These are phyloP conservation scores for Andrographis paniculata DNA, from an alignment of 305 asterid species.

Conservation along the genomic window DNA sequence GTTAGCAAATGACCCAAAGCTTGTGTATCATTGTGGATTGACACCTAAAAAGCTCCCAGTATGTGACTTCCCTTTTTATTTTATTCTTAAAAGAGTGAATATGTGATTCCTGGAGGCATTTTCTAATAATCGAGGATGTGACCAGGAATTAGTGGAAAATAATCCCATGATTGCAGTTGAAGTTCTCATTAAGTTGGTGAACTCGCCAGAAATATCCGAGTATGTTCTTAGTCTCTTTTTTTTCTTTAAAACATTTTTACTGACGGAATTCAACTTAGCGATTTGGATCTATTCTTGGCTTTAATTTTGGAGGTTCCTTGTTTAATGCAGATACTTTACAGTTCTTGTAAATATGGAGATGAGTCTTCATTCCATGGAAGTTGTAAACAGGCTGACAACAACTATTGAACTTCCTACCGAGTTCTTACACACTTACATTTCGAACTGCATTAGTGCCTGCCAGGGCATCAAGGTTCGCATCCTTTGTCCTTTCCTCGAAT, in stretches of 20 bases:
- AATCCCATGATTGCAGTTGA: constrained; percentile 95
- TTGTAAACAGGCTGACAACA: constrained; percentile 91
- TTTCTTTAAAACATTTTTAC: constrained; percentile 10
- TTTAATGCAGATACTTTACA: constrained; percentile 61
- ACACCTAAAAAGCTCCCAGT: constrained; percentile 92
- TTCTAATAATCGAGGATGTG: constrained; percentile 17
- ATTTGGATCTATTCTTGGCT: constrained; percentile 19
- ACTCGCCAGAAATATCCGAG: constrained; percentile 95
- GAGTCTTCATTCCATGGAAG: constrained; percentile 99
- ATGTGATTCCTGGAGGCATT: constrained; percentile 8
- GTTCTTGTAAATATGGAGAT: constrained; percentile 98
- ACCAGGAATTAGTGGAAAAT: constrained; percentile 92
- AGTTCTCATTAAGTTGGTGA: constrained; percentile 78
- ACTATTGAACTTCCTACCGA: constrained; percentile 93
- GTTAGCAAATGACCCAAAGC: constrained; percentile 79
- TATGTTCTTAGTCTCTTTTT: constrained; percentile 21
- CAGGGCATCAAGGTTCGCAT: constrained; percentile 76
- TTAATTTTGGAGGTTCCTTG: constrained; percentile 16
- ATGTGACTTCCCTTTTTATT: constrained; percentile 27
- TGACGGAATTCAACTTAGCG: not conserved
- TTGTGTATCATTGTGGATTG: constrained; percentile 95
- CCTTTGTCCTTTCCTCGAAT: too few relatives aligned
- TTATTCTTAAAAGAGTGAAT: constrained; percentile 11
- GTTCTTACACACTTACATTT: constrained; percentile 86
- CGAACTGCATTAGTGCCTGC: constrained; percentile 90